Percentiles rank a stretch among this genome's conserved stretches.
Evolutionary conservation across 1,139 yeast genomes (phyloP).

Genomic region (Taiozyma onychis): DNA sequence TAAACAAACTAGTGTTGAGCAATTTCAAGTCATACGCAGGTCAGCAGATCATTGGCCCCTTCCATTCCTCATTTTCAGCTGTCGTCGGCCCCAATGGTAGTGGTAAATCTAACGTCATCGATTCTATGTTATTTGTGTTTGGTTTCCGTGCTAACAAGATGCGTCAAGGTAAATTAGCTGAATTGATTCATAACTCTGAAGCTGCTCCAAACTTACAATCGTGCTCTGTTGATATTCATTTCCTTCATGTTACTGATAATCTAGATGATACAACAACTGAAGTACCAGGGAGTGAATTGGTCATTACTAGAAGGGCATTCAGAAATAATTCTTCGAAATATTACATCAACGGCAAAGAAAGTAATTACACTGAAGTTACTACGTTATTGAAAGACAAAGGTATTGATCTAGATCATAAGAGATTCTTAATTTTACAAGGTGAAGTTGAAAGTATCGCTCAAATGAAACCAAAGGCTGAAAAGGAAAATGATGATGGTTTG

Average conservation of each 20-base stretch:
- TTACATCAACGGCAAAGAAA: conserved; percentile 61
- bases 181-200: conserved; percentile 84
- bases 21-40: conserved; percentile 98
- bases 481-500: conserved; percentile 87
- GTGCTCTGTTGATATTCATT: conserved; percentile 93
- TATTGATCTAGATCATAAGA: conserved; percentile 88
- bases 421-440: conserved; percentile 93
- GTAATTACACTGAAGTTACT: conserved; percentile 80
- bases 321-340: conserved; percentile 76
- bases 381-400: conserved; percentile 73
- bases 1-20: conserved; percentile 63
- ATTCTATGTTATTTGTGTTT: conserved; percentile 90
- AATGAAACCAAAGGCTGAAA: conserved; percentile 96
- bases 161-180: conserved; percentile 92
- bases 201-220: conserved; percentile 58
- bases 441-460: conserved; percentile 98
- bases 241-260: conserved; percentile 70
- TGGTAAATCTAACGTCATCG: conserved; percentile 96
- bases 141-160: conserved; percentile 95
- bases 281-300: conserved; percentile 52
- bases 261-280: conserved; percentile 35
- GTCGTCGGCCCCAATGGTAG: conserved; percentile 99
- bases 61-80: conserved; percentile 88
- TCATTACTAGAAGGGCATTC: conserved; percentile 76
- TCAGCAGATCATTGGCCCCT: conserved; percentile 89